A percentile compares a stretch with the other conserved stretches of the same genome.
Conservation (phyloP, 1,139 yeast species). For the Saccharomyces pastorianus region DNA sequence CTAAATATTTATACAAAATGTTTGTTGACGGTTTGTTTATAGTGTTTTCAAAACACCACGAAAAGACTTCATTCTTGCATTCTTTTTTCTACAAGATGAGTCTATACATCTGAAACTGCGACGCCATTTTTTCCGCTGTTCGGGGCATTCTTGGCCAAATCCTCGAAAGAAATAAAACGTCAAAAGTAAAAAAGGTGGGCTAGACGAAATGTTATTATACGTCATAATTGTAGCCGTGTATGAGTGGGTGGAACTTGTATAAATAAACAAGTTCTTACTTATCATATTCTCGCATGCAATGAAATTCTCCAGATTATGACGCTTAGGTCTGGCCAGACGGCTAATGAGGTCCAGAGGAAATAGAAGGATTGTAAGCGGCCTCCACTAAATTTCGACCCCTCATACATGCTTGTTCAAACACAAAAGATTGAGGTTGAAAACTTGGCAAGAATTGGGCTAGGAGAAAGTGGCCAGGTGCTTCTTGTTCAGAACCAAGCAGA, state of each 20-base stretch:
- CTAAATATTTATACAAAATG: background rate
- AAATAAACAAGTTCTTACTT: background rate
- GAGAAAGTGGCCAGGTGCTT: background rate
- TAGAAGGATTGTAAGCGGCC: background rate
- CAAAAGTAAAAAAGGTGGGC: background rate
- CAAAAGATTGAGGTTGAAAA: background rate
- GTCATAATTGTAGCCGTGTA: background rate
- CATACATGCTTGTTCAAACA: background rate
- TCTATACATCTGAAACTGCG: background rate
- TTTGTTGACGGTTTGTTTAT: background rate
- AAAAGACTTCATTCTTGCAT: background rate
- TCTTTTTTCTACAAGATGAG: background rate
- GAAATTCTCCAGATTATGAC: background rate
- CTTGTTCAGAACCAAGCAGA: background rate
- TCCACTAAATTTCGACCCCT: background rate
- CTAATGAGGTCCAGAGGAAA: background rate
- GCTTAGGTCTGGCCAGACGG: background rate
- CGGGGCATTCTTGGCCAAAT: conserved; percentile 1
- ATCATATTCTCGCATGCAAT: background rate
- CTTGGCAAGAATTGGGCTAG: background rate
- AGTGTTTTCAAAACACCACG: background rate
- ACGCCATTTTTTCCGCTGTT: background rate
- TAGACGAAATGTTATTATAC: background rate
- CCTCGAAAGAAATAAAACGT: background rate
- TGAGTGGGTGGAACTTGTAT: background rate